Base-by-base conservation (phyloP, 129 eudicot species). In the Scalesia atractyloides region DNA sequence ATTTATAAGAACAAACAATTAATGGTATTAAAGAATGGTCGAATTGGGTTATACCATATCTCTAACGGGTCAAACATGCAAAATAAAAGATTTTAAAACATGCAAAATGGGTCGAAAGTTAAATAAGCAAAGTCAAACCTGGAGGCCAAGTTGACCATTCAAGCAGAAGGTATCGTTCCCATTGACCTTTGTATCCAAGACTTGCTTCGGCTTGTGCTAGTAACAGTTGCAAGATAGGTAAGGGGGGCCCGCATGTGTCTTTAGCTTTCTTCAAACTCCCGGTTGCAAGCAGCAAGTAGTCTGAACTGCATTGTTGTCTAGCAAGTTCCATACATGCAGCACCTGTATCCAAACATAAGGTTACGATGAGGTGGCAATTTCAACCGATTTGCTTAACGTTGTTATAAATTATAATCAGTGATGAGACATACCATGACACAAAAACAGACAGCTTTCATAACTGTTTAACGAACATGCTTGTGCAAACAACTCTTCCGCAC, bases 121-220 rank as follows among this genome's bases (percentile, higher is more conserved):
- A 18, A 16, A 26, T 26, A 22, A 24, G 47, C 36, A 73, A 49
- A 76, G 53, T 2, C 81, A 54, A 77, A 93, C 98, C 98, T 93
- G 91, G 86, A 33, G 96, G 92, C 98, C 97, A 93, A 60, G 97
- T 80, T 65, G 64, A 82, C 96, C 90, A 93, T 84, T 93, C 98
- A 70, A 80, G 83, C 59, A 68, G 77, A 59, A 93, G 81, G 76
- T 84, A 82, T 22, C 56, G 78, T 50, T 86, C 89, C 98, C 98
- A 93, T 74, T 87, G 92, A 5, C 60, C 73, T 84, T 79, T 86
- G 9, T 88, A 89, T 68, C 97, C 97, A 64, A 89, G 79, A 85
- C 98, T 93, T 19, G 79, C 98, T 86, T 93, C 98, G 47, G 92
- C 98, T 81, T 87, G 98, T 26, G 91, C 98, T 43, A 90, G 81